Evolutionary conservation across 108 stramenopile genomes (phyloP).

Genomic region (Cyclotella choctawhatcheeana): DNA sequence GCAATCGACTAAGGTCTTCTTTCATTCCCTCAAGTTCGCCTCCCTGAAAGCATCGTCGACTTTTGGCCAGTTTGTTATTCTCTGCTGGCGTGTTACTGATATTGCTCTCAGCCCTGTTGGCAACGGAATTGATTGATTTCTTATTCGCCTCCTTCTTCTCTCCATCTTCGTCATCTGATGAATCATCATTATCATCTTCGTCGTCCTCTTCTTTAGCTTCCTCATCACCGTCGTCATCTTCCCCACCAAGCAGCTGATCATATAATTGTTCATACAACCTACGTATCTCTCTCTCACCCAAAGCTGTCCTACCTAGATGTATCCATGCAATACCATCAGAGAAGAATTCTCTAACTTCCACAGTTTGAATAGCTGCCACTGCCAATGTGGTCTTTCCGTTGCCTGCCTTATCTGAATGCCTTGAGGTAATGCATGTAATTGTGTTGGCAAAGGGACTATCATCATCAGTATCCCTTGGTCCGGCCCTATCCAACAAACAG

Average conservation of each 20-base stretch:
- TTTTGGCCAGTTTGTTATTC: constrained; percentile 62
- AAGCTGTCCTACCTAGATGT: constrained; percentile 73
- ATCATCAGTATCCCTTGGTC: constrained; percentile 70
- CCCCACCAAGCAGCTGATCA: constrained; percentile 70
- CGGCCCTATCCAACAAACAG: constrained; percentile 71
- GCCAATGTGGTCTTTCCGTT: constrained; percentile 90
- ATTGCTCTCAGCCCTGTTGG: constrained; percentile 12
- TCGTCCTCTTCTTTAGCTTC: constrained; percentile 46
- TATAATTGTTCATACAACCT: constrained; percentile 86
- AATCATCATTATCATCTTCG: constrained; percentile 23
- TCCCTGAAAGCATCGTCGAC: constrained; percentile 75
- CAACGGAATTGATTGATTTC: too few species aligned
- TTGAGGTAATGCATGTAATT: constrained; percentile 86
- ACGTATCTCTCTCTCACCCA: constrained; percentile 80
- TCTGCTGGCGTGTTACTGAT: constrained; percentile 16
- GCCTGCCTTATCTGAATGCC: constrained; percentile 89
- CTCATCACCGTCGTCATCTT: constrained; percentile 60
- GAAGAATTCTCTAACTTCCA: constrained; percentile 88
- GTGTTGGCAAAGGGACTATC: constrained; percentile 53
- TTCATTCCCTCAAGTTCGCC: constrained; percentile 87
- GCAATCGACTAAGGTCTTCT: constrained; percentile 72
- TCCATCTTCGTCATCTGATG: constrained; percentile 23
- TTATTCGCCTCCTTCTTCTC: constrained; percentile 15
- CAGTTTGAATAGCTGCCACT: constrained; percentile 88
- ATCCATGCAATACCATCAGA: constrained; percentile 91